Conservation (phyloP, 495 filamentous ascomycete species). For the Pyronema domesticum region DNA sequence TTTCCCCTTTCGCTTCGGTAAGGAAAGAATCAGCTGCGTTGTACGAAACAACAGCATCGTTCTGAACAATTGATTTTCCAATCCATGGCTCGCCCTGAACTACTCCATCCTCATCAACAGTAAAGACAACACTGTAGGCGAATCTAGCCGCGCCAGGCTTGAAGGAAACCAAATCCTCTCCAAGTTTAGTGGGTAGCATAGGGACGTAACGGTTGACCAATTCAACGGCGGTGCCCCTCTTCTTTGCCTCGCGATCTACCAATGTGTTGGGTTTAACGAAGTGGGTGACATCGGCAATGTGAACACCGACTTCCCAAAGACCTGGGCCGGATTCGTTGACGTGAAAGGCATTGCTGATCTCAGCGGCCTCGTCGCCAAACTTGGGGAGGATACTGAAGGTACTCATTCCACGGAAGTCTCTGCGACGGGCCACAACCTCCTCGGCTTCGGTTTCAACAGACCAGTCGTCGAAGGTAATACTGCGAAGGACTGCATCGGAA, state of each 20-base stretch:
- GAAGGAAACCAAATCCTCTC: constrained; percentile 72
- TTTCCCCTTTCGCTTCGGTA: constrained; percentile 38
- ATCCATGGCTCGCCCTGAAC: constrained; percentile 81
- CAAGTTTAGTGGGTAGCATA: constrained; percentile 70
- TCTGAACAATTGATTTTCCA: constrained; percentile 86
- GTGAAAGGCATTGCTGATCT: constrained; percentile 82
- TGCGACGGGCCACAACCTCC: constrained; percentile 51
- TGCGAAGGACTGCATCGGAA: constrained; percentile 85
- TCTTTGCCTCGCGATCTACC: constrained; percentile 93
- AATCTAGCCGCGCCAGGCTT: constrained; percentile 73
- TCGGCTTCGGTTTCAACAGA: constrained; percentile 66
- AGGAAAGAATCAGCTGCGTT: constrained; percentile 70
- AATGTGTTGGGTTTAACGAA: constrained; percentile 93
- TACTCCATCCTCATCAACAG: constrained; percentile 56
- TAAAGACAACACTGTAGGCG: constrained; percentile 82
- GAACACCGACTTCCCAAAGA: constrained; percentile 82
- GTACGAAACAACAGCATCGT: constrained; percentile 64
- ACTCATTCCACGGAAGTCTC: constrained; percentile 77
- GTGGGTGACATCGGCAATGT: constrained; percentile 89
- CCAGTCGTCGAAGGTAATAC: constrained; percentile 84
- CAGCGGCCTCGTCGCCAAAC: constrained; percentile 59
- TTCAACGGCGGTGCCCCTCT: constrained; percentile 89
- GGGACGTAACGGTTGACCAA: constrained; percentile 81
- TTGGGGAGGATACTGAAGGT: constrained; percentile 84
- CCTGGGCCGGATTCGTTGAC: constrained; percentile 65